phyloP scores from a whole-genome alignment of 306 rosid genomes.

The Vigna reflexopilosa region DNA sequence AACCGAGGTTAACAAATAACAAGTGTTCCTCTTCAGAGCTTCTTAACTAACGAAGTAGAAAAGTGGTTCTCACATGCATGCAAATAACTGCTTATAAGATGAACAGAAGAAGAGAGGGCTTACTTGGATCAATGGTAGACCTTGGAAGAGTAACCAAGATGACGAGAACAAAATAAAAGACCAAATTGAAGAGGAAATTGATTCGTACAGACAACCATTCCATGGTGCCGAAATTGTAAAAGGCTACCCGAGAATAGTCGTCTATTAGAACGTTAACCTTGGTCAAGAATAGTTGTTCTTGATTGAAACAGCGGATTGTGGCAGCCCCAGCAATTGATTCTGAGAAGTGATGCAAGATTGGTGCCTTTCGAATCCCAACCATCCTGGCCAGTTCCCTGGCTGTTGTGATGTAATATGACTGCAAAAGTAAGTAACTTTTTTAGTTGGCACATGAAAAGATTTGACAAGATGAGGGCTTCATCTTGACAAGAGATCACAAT shows the following conservation, averaged over 20 bases:
- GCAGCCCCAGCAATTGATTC: slow-evolving; percentile 74
- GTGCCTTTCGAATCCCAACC: slow-evolving; percentile 84
- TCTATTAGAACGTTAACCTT: slow-evolving; percentile 59
- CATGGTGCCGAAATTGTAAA: slow-evolving; percentile 83
- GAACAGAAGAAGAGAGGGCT: slow-evolving; percentile 40
- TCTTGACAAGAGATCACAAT: slow-evolving; percentile 11
- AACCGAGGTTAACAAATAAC: not conserved
- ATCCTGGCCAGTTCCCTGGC: slow-evolving; percentile 87
- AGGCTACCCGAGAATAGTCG: slow-evolving; percentile 75
- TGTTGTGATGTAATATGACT: slow-evolving; percentile 81
- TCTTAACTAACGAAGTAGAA: slow-evolving; percentile 1
- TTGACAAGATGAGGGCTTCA: slow-evolving; percentile 1
- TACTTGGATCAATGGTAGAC: slow-evolving; percentile 80
- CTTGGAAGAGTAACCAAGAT: slow-evolving; percentile 74
- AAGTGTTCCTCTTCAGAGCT: not conserved
- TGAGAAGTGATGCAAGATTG: slow-evolving; percentile 85
- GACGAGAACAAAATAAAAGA: slow-evolving; percentile 66
- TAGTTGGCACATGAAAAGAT: slow-evolving; percentile 12
- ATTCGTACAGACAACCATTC: slow-evolving; percentile 85
- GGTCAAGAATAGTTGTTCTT: slow-evolving; percentile 61
- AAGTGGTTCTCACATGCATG: slow-evolving; percentile 6
- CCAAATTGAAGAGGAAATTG: slow-evolving; percentile 79
- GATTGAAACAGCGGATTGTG: slow-evolving; percentile 77
- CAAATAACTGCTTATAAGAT: slow-evolving; percentile 22
- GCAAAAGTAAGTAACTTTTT: slow-evolving; percentile 37